phyloP scores from a whole-genome alignment of 345 rosid species.

The Eucalyptus shirleyi region DNA sequence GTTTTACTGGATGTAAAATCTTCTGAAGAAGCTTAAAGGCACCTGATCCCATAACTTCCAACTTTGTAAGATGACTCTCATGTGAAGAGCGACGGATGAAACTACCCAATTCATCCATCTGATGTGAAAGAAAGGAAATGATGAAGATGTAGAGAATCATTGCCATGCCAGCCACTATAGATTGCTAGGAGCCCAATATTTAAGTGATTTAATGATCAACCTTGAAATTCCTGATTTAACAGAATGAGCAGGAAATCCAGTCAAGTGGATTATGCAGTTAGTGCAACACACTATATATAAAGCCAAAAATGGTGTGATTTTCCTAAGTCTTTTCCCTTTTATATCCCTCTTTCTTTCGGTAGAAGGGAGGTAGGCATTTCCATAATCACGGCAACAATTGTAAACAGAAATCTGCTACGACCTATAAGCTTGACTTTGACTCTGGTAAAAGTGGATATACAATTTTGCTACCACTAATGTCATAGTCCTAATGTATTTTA shows the following conservation, averaged over 20 bases:
- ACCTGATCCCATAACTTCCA: conserved; percentile 65
- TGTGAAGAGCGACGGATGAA: conserved; percentile 45
- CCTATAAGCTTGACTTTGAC: background rate
- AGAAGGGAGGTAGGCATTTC: background rate
- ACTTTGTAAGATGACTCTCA: conserved; percentile 71
- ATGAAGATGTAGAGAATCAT: background rate
- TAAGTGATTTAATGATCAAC: background rate
- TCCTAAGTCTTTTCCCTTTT: background rate
- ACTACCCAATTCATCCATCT: conserved; percentile 42
- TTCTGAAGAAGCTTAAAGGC: conserved; percentile 62
- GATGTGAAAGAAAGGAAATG: conserved; percentile 1
- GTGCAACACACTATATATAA: background rate
- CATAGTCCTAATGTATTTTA: background rate
- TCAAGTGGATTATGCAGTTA: background rate
- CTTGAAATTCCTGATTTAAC: background rate
- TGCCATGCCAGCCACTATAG: background rate
- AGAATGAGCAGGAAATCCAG: background rate
- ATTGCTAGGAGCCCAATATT: background rate
- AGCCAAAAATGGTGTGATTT: background rate
- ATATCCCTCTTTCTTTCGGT: background rate
- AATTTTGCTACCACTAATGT: background rate
- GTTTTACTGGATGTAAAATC: conserved; percentile 25
- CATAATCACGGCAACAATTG: background rate
- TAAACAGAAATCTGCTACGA: background rate
- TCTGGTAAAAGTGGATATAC: background rate